Base-by-base conservation (phyloP, 495 filamentous ascomycete species). In the Chaetomium fimeti region DNA sequence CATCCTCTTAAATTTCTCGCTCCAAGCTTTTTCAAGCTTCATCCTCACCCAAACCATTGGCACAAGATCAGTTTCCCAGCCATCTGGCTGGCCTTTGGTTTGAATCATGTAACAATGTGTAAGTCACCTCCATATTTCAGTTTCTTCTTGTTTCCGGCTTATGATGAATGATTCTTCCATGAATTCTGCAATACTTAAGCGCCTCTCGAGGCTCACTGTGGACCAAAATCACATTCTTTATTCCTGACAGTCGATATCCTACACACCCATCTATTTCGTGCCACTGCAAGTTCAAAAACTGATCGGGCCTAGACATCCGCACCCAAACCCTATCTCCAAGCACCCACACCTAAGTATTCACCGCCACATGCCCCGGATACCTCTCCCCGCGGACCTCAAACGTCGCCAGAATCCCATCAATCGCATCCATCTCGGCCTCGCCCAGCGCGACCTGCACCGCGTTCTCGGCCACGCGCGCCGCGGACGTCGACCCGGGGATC, bases 401-500 rank as follows among this genome's bases (percentile, higher is more conserved):
- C 61, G 64, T 72, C 0, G 69, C 72, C 27, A 85, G 62, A 36
- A 79, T 79, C 15, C 57, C 67, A 49, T 85, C 77, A 42, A 88
- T 81, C 66, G 78, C 73, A n/a, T 64, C 71, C 76, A 82, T 69
- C 67, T 87, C 85, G 16, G 76, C 77, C 9, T 78, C 73, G 7
- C 71, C 76, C 28, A 87, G 64, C 0, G 79, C 72, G 0, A 86
- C 74, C 12, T 72, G 29, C 18, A 65, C 72, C 5, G 70, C 59
- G 70, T 88, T 88, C 75, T 87, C 85, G 22, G 68, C 54, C 2
- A 86, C 76, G 5, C 82, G 73, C 5, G 60, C 74, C 3, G 63
- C 76, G 2, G 76, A 80, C 36, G 82, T 86, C 15, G 88, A 85
- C 16, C 92, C 92, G 1, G 91, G 92, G 66, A 97, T 95, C 5